Percentiles rank a stretch among this genome's conserved stretches.
These are phyloP conservation scores for Periconia sp. DNA, from an alignment of 2,329 filamentous ascomycete species.

Conservation along the genomic window DNA sequence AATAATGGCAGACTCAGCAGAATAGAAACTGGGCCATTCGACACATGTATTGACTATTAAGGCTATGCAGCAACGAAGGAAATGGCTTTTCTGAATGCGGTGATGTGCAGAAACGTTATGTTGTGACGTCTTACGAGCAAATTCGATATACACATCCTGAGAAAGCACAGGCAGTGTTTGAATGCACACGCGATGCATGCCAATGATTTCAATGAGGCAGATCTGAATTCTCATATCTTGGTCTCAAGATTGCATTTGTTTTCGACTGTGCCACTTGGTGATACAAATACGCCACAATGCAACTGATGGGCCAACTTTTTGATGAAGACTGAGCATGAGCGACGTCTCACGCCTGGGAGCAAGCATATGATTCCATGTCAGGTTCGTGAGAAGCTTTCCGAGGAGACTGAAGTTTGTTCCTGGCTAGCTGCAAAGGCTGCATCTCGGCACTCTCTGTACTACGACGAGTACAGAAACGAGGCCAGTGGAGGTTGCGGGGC, in stretches of 20 bases:
- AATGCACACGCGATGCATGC: constrained; percentile 27
- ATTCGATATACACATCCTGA: constrained; percentile 8
- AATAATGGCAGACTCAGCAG: constrained; percentile 36
- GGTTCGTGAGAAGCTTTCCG: constrained; percentile 20
- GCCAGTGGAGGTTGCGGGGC: constrained; percentile 24
- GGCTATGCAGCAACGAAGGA: constrained; percentile 22
- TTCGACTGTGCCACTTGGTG: constrained; percentile 28
- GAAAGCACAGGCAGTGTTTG: constrained; percentile 19
- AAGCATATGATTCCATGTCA: constrained; percentile 14
- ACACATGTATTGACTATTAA: constrained; percentile 27
- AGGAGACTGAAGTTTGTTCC: constrained; percentile 22
- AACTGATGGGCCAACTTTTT: constrained; percentile 18
- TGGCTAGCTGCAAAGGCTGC: constrained; percentile 26
- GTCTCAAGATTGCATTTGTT: not conserved
- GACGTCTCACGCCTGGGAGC: constrained; percentile 25
- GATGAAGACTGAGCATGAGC: constrained; percentile 25
- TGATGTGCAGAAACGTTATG: constrained; percentile 37
- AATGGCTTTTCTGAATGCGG: constrained; percentile 32
- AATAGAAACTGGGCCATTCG: constrained; percentile 29
- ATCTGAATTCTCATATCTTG: constrained; percentile 16
- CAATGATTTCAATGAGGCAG: constrained; percentile 30
- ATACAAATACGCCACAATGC: constrained; percentile 25
- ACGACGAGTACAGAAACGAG: constrained; percentile 16
- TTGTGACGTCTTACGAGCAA: constrained; percentile 31
- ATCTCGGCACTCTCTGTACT: constrained; percentile 20